phyloP scores from a whole-genome alignment of 208 protist genomes.

The Crithidia fasciculata region DNA sequence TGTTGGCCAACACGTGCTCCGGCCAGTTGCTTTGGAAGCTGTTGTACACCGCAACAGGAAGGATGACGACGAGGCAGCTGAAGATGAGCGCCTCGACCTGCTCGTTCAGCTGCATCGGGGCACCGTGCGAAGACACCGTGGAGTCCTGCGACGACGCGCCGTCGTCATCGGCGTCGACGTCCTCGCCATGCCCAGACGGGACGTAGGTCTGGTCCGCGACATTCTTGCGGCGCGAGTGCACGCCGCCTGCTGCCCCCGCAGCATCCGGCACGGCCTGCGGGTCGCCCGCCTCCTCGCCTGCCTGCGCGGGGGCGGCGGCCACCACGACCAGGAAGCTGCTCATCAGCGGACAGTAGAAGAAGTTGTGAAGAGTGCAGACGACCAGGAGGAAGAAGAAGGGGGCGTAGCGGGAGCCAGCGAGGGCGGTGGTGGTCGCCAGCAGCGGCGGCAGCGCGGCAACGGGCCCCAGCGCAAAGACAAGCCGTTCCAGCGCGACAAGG shows the following conservation, averaged over 20 bases:
- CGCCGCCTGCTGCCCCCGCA: background rate
- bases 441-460: constrained; percentile 72
- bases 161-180: constrained; percentile 18
- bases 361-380: constrained; percentile 68
- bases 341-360: constrained; percentile 75
- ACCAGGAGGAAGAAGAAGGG: constrained; percentile 63
- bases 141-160: constrained; percentile 19
- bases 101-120: constrained; percentile 64
- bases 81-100: constrained; percentile 69
- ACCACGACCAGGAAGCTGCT: constrained; percentile 76
- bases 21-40: constrained; percentile 72
- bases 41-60: constrained; percentile 74
- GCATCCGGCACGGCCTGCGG: constrained; percentile 14
- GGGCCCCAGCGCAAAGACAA: constrained; percentile 64
- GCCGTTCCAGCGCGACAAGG: constrained; percentile 70
- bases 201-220: background rate
- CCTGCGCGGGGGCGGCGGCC: background rate
- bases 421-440: constrained; percentile 63
- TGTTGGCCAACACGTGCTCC: constrained; percentile 54
- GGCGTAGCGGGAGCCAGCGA: constrained; percentile 71
- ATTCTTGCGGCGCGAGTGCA: constrained; percentile 11
- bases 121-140: constrained; percentile 6
- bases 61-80: constrained; percentile 61
- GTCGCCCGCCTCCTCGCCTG: background rate
- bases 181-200: background rate